Conservation (phyloP, 495 filamentous ascomycete genomes). For the Aspergillus cristatus region DNA sequence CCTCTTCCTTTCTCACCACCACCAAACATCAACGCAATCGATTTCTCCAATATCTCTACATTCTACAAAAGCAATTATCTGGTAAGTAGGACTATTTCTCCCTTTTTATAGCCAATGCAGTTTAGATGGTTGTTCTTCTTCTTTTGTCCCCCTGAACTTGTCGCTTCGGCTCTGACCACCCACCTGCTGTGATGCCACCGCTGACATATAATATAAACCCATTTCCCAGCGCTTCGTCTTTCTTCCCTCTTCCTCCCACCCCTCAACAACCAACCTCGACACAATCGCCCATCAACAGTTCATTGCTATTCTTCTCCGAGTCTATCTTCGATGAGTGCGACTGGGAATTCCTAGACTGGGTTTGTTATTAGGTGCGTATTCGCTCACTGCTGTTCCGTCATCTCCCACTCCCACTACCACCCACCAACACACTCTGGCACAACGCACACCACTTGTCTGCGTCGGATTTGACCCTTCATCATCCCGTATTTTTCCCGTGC, state of each 20-base stretch:
- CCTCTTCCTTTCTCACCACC: background rate
- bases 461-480: slow-evolving; percentile 20
- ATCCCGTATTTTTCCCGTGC: background rate
- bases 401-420: slow-evolving; percentile 13
- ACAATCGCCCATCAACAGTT: slow-evolving; percentile 15
- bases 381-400: slow-evolving; percentile 20
- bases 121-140: slow-evolving; percentile 14
- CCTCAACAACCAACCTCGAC: slow-evolving; percentile 20
- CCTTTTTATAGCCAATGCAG: no score
- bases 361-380: slow-evolving; percentile 28
- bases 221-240: slow-evolving; percentile 34
- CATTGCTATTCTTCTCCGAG: slow-evolving; percentile 16
- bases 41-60: background rate
- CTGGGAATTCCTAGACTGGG: slow-evolving; percentile 15
- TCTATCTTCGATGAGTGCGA: slow-evolving; percentile 22
- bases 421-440: slow-evolving; percentile 11
- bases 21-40: no score
- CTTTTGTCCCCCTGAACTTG: no score
- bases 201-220: slow-evolving; percentile 29
- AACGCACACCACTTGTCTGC: slow-evolving; percentile 22
- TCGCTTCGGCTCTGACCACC: slow-evolving; percentile 15
- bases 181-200: slow-evolving; percentile 26
- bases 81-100: no score
- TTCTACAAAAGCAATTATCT: no score
- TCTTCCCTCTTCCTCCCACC: slow-evolving; percentile 7